These are phyloP conservation scores for Parasitella parasitica DNA, from an alignment of 371 early-diverging fungal species.

Conservation along the genomic window DNA sequence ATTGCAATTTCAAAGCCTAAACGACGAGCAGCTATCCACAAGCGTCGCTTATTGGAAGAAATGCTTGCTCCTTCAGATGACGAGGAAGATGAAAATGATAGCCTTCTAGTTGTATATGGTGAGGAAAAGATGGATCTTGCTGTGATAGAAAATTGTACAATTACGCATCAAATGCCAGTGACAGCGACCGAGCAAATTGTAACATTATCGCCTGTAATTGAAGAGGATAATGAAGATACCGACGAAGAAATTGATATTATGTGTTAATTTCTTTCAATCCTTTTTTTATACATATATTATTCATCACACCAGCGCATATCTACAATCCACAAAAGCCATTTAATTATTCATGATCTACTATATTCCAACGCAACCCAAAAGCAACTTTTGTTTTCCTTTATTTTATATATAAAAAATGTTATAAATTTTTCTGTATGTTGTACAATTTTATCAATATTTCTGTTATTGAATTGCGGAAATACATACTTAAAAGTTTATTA, in stretches of 20 bases:
- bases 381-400: not conserved
- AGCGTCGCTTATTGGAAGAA: slow-evolving; percentile 46
- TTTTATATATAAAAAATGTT: not conserved
- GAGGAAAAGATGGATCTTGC: slow-evolving; percentile 47
- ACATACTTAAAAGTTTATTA: no score
- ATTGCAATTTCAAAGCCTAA: slow-evolving; percentile 44
- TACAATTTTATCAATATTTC: no score
- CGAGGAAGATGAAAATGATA: slow-evolving; percentile 22
- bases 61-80: slow-evolving; percentile 43
- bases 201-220: not conserved
- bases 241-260: slow-evolving; percentile 36
- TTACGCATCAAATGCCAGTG: slow-evolving; percentile 30
- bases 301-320: not conserved
- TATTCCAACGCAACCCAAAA: not conserved
- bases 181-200: slow-evolving; percentile 5
- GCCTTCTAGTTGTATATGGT: slow-evolving; percentile 34
- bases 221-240: slow-evolving; percentile 15
- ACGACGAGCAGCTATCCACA: slow-evolving; percentile 45
- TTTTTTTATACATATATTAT: not conserved
- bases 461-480: no score
- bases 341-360: not conserved
- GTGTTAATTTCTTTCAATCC: slow-evolving; percentile 9
- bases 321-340: not conserved
- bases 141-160: slow-evolving; percentile 43
- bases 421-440: not conserved